phyloP scores from a whole-genome alignment of 2,329 filamentous ascomycete genomes.

The Pseudogymnoascus sp. region DNA sequence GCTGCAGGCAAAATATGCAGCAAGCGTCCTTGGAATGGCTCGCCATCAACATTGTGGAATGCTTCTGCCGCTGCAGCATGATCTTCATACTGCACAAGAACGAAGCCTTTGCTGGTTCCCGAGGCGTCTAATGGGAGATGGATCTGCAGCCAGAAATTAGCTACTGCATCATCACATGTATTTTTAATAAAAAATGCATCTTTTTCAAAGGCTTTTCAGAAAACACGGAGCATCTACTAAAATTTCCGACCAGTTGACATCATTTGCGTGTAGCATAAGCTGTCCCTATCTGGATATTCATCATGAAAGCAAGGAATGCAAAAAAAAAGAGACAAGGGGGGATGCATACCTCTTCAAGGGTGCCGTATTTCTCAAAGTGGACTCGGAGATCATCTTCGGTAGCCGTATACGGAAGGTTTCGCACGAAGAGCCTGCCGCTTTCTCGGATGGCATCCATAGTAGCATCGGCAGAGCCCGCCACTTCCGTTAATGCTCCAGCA shows the following conservation, averaged over 20 bases:
- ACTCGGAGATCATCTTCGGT: constrained; percentile 68
- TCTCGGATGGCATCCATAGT: constrained; percentile 54
- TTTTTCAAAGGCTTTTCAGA: constrained; percentile 43
- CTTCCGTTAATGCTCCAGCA: constrained; percentile 10
- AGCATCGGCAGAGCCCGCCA: constrained; percentile 23
- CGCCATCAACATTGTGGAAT: constrained; percentile 71
- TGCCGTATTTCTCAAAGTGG: constrained; percentile 65
- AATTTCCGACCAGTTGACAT: constrained; percentile 93
- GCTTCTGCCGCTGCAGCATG: constrained; percentile 68
- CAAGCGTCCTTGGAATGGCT: constrained; percentile 84
- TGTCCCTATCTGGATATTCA: constrained; percentile 99
- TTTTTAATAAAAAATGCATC: constrained; percentile 12
- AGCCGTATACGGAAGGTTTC: constrained; percentile 77
- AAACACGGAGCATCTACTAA: constrained; percentile 99
- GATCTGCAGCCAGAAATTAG: constrained; percentile 48
- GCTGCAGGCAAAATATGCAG: constrained; percentile 82
- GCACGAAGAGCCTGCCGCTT: constrained; percentile 74
- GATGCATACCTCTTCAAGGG: constrained; percentile 74
- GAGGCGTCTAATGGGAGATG: constrained; percentile 71
- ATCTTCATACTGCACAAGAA: constrained; percentile 72
- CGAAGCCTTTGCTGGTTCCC: constrained; percentile 79
- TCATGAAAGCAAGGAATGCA: constrained; percentile 50
- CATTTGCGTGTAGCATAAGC: constrained; percentile 85
- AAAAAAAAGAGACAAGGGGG: constrained; percentile 20
- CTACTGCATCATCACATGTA: constrained; percentile 2